Percentiles rank a stretch among this genome's conserved stretches.
phyloP scores from a whole-genome alignment of 768 basidiomycete genomes.

The Auricularia sp. region DNA sequence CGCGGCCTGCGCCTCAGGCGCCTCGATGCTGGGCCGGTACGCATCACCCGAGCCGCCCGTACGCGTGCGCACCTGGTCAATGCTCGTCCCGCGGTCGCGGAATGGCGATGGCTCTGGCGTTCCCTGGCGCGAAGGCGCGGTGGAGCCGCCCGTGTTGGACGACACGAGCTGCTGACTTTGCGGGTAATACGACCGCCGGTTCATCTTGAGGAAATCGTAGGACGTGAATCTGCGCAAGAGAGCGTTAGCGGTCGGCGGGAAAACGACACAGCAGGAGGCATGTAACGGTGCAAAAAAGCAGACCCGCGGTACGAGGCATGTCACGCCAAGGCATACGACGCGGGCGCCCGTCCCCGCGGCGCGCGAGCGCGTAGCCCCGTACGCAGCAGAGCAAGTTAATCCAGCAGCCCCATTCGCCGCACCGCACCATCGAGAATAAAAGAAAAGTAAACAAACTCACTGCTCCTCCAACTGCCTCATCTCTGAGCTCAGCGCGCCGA shows the following conservation, averaged over 20 bases:
- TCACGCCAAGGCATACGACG: no score
- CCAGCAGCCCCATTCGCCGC: neutral
- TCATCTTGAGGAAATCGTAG: slow-evolving; percentile 89
- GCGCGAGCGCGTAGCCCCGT: no score
- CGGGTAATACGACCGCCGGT: slow-evolving; percentile 84
- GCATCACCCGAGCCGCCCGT: no score
- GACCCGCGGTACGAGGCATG: no score
- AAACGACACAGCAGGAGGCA: slow-evolving; percentile 8
- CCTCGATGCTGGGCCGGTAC: no score
- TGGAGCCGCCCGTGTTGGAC: slow-evolving; percentile 42
- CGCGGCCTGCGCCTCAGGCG: no score
- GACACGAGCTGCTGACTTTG: slow-evolving; percentile 59
- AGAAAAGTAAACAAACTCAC: slow-evolving; percentile 31
- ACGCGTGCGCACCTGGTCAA: no score
- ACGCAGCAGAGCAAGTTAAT: no score
- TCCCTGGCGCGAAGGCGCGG: slow-evolving; percentile 4
- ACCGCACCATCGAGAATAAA: neutral
- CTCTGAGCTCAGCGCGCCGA: slow-evolving; percentile 88
- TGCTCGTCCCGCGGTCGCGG: no score
- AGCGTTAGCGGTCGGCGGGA: slow-evolving; percentile 2
- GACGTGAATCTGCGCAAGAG: slow-evolving; percentile 57
- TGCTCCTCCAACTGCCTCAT: slow-evolving; percentile 88
- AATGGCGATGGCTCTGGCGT: no score
- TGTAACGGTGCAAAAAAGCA: neutral
- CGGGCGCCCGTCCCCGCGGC: no score